A percentile compares a stretch with the other conserved stretches of the same genome.
These are phyloP conservation scores for Penicillium expansum DNA, from an alignment of 2,329 filamentous ascomycete species.

Conservation along the genomic window DNA sequence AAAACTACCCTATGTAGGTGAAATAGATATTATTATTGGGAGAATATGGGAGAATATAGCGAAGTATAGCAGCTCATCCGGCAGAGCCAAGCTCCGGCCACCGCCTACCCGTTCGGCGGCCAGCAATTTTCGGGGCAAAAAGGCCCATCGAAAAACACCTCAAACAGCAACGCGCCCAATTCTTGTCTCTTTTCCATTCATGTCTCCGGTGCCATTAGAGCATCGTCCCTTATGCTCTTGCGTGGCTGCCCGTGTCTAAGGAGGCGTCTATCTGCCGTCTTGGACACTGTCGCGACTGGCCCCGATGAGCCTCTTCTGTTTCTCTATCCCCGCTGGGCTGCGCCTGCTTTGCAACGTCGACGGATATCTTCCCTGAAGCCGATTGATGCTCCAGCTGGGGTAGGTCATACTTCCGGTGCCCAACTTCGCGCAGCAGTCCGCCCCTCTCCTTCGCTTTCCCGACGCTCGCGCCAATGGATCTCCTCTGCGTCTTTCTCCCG, in stretches of 20 bases:
- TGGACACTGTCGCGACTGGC: conserved; percentile 38
- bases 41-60: background rate
- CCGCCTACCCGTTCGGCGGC: conserved; percentile 26
- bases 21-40: background rate
- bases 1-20: background rate
- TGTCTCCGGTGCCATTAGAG: conserved; percentile 17
- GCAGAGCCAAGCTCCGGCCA: conserved; percentile 12
- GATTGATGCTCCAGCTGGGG: conserved; percentile 4
- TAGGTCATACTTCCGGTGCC: background rate
- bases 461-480: conserved; percentile 26
- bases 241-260: conserved; percentile 42
- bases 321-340: conserved; percentile 45
- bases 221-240: conserved; percentile 41
- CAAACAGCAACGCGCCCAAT: conserved; percentile 3
- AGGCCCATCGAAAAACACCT: conserved; percentile 11
- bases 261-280: conserved; percentile 37
- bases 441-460: conserved; percentile 4
- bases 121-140: conserved; percentile 23
- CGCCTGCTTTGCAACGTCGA: conserved; percentile 27
- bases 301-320: conserved; percentile 46
- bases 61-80: conserved; percentile 1
- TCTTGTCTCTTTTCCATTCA: conserved; percentile 6
- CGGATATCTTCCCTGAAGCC: conserved; percentile 18
- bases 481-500: conserved; percentile 7
- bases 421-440: background rate